phyloP scores from a whole-genome alignment of 2,329 filamentous ascomycete genomes.

The Zymoseptoria passerinii region DNA sequence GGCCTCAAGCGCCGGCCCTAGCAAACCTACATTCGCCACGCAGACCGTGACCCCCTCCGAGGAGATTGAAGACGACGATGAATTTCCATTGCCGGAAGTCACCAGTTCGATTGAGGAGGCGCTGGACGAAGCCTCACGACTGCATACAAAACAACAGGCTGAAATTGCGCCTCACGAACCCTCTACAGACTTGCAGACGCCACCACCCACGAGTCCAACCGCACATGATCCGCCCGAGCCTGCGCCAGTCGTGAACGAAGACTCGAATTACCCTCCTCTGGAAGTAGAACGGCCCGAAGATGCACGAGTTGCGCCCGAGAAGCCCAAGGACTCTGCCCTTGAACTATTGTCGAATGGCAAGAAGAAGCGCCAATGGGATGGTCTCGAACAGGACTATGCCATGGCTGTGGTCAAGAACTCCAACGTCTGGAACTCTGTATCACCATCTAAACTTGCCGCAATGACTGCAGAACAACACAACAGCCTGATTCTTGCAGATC shows the following conservation, averaged over 20 bases:
- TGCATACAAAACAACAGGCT: background rate
- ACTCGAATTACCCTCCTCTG: background rate
- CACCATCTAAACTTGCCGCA: constrained; percentile 31
- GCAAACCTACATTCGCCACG: constrained; percentile 11
- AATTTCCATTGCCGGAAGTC: constrained; percentile 24
- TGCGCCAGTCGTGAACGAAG: constrained; percentile 1
- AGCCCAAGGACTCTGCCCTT: background rate
- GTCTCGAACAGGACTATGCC: constrained; percentile 21
- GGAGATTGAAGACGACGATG: constrained; percentile 24
- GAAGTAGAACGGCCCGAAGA: background rate
- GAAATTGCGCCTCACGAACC: background rate
- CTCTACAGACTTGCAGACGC: constrained; percentile 9
- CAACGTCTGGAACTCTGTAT: constrained; percentile 20
- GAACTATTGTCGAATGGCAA: constrained; percentile 14
- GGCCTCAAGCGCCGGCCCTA: background rate
- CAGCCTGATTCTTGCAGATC: constrained; percentile 71
- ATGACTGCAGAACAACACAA: constrained; percentile 93
- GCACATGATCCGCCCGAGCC: background rate
- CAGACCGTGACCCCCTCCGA: constrained; percentile 28
- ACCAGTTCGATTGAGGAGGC: constrained; percentile 30
- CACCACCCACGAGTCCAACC: constrained; percentile 12
- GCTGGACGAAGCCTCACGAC: constrained; percentile 14
- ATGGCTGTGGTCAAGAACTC: constrained; percentile 27
- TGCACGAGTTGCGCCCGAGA: background rate
- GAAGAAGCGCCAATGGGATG: constrained; percentile 19